Base-by-base conservation (phyloP, 2,329 filamentous ascomycete species). In the Sporothrix dimorphospora region DNA sequence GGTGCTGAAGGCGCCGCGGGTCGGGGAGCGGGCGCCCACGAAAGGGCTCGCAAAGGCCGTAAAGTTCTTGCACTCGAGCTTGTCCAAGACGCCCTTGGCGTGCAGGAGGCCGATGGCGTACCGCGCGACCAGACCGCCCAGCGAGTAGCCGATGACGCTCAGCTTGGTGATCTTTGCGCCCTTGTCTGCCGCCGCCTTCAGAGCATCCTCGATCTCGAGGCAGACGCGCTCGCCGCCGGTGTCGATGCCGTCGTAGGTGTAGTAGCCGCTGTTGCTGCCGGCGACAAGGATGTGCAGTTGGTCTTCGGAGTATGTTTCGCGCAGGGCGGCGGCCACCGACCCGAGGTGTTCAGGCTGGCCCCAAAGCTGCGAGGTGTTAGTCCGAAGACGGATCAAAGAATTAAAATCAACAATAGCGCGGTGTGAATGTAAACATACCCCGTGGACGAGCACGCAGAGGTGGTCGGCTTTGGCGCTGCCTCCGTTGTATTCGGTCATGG, bases 41-140 rank as follows among this genome's bases (percentile, higher is more conserved):
- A 94, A 92, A 30, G 92, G 95, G 42, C 92, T 91, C 5, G 92
- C 95, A 81, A 98, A 98, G 0, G 94, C 97, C 2, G 92, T 93
- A 81, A 98, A 98, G 84, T 97, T 98, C 81, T 95, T 88, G 75
- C 95, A 95, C 78, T 94, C 87, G 34, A 98, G 85, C 72, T 86
- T 86, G 72, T 97, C 91, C 72, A 98, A 90, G 72, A 93, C 85
- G 9, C 94, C 94, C 77, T 92, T 92, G 71, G 92, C 90, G 77
- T 94, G 89, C 3, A 98, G 85, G 77, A 98, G 83, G 0, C 95
- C 95, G 72, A 97, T 87, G 1, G 93, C 92, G 82, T 97, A 98
- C 73, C 95, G 88, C 11, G 93, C 90, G 4, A 98, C 90, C 7
- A 98, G 84, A 0, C 95, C 95, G 61, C 95, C 95, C 1, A 98